Base-by-base conservation (phyloP, 73 alveolate genomes). In the Paramecium caudatum region DNA sequence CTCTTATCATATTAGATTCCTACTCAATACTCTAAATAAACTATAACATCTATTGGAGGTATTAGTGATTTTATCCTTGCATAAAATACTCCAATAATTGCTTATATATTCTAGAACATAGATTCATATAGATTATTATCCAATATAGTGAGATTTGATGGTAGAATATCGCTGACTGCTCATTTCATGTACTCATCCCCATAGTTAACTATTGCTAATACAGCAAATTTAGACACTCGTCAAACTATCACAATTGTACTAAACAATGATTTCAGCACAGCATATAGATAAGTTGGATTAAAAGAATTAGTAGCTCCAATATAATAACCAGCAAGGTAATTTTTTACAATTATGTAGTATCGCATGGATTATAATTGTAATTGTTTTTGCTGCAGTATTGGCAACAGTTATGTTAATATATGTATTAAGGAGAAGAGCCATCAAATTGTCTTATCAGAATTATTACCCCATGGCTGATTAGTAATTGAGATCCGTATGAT, bases 401-500 rank as follows among this genome's bases (percentile, higher is more conserved):
- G 80, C 80, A 55, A 21, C 30, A 2, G 80, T 23, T 9, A 55
- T 55, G 80, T 5, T 55, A 55, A 27, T 55, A 10, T 55, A 23
- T 23, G 80, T 55, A 3, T 10, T 55, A 43, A 6, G 80, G 13
- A 55, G 80, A 55, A 55, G 80, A 27, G 36, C 80, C 13, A 55
- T 55, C 2, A 37, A 43, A 27, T 55, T 9, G n/a, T 55, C 80
- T 9, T 55, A 19, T 23, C n/a, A 16, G 30, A 55, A 55, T 23
- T 55, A 55, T 55, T 55, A 55, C 0, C 80, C 80, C 13, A 55
- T 55, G 80, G 23, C 23, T 4, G 80, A 55, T 55, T 55, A 55
- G 7, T 43, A 17, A 55, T 55, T 55, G 30, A 55, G 80, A 55
- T 27, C 7, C 7, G 10, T 55, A 10, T 55, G 80, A 55, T 55